Evolutionary conservation across 257 asterid genomes (phyloP), one percentile per base, ranked within the genome.

Genomic region (Nicotiana sylvestris): DNA sequence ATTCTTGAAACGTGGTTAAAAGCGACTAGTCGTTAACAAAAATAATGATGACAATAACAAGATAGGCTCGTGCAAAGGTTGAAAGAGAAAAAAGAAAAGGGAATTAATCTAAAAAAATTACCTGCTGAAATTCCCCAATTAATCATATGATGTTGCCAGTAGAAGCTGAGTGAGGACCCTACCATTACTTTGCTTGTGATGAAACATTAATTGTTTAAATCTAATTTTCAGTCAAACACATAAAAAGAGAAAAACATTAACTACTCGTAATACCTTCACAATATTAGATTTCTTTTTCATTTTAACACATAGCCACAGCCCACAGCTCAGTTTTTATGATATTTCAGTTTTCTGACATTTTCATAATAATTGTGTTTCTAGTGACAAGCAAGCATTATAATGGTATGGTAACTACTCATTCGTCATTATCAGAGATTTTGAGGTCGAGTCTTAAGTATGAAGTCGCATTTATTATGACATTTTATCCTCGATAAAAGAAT

Each of bases 391-490:
- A 43, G 51, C 3, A 39, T 39, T 43, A 3, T 43, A 2, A 8
- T 43, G 3, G 51, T 8, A 43, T 0, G 11, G 11, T 8, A 43
- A 8, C 3, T 39, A 39, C 10, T 39, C 2, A 39, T 39, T 39
- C 0, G 0, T 68, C 53, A 4, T n/a, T 33, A 67, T 33, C 0
- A 7, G 0, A 39, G 0, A 39, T 39, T 39, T 39, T 7, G 1
- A 6, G 0, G 1, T 8, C 3, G 51, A 43, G 2, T 0, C 11
- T 43, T 43, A 43, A 8, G 9, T 8, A 8, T 43, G 1, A 2
- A 8, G 0, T 8, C 0, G 0, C 0, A 43, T 43, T 43, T 8
- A 43, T 43, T 43, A 43, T 0, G 0, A 0, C 0, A 43, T 2
- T 43, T 8, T 43, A 43, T 0, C 51, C 11, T 1, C 1, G 7